Evolutionary conservation across 2,329 filamentous ascomycete species (phyloP).

Genomic region (Cryoendolithus antarcticus): DNA sequence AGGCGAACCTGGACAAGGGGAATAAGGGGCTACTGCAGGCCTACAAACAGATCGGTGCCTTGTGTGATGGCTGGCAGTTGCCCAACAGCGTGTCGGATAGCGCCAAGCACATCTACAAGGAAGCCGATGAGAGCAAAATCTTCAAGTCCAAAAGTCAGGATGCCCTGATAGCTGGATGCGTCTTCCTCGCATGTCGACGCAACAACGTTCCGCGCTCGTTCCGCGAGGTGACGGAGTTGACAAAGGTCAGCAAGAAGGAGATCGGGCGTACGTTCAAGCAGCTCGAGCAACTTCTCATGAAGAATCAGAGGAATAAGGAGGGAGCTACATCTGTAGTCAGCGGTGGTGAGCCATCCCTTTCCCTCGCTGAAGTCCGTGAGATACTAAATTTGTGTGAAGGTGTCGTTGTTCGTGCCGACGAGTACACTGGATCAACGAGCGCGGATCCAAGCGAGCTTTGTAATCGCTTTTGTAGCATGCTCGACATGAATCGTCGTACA

Average conservation of each 20-base stretch:
- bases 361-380: slow-evolving; percentile 3
- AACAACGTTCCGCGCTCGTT: slow-evolving; percentile 80
- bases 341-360: slow-evolving; percentile 37
- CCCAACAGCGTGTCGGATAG: slow-evolving; percentile 72
- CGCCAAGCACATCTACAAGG: slow-evolving; percentile 90
- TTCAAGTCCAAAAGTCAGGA: slow-evolving; percentile 95
- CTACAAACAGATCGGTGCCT: slow-evolving; percentile 74
- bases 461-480: slow-evolving; percentile 75
- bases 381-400: slow-evolving; percentile 12
- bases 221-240: slow-evolving; percentile 85
- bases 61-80: slow-evolving; percentile 76
- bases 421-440: slow-evolving; percentile 17
- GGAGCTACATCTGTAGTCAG: slow-evolving; percentile 15
- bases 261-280: slow-evolving; percentile 92
- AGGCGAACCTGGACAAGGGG: slow-evolving; percentile 66
- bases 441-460: slow-evolving; percentile 46
- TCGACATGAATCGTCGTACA: slow-evolving; percentile 62
- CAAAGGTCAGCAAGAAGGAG: slow-evolving; percentile 91
- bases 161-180: slow-evolving; percentile 86
- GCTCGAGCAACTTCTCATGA: slow-evolving; percentile 75
- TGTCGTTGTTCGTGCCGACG: slow-evolving; percentile 16
- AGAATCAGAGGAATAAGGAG: slow-evolving; percentile 46
- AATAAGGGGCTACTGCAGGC: slow-evolving; percentile 72
- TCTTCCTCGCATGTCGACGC: slow-evolving; percentile 94
- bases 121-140: slow-evolving; percentile 80